Evolutionary conservation across 306 rosid genomes (phyloP), one percentile per base, ranked within the genome.

Genomic region (Spatholobus suberectus): DNA sequence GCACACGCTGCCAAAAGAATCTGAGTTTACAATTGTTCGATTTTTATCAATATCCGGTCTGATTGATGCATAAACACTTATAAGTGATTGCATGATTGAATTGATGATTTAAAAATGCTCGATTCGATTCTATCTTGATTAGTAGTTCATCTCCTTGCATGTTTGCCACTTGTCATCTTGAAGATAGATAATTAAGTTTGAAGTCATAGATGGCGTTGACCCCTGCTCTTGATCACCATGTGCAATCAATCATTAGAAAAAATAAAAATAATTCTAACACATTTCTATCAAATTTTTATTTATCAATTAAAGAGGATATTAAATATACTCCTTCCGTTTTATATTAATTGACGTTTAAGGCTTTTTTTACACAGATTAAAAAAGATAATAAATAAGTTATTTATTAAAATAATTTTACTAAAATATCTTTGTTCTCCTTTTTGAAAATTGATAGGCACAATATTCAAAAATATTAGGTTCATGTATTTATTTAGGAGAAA

Each of bases 111-210:
- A 41, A 63, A 29, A 78, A 15, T 40, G 40, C 17, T 9, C 35
- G 55, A 65, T 84, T 61, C 47, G 46, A 73, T 84, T 61, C 47
- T 40, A 66, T 73, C 18, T 78, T 75, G 85, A 82, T 82, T 75
- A 73, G 65, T 65, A 54, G 73, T 73, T 52, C 59, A 55, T 78
- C 84, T 78, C 44, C 57, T 34, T 65, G 81, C 81, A 84, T 84
- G 84, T 73, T 78, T 3, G 77, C 72, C 87, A 79, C 81, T 54
- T 84, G 77, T 52, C 84, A 41, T 52, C 4, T 14, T 49, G 70
- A 77, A 70, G 17, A 72, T 71, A 37, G 34, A 79, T 24, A 6
- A 12, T 61, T n/a, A 49, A 29, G 70, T 69, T 71, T 70, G n/a
- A 44, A 18, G 35, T 58, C 47, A 38, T 11, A n/a, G 29, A 70